Evolutionary conservation across 495 filamentous ascomycete genomes (phyloP).

Genomic region (Amorphotheca resinae): DNA sequence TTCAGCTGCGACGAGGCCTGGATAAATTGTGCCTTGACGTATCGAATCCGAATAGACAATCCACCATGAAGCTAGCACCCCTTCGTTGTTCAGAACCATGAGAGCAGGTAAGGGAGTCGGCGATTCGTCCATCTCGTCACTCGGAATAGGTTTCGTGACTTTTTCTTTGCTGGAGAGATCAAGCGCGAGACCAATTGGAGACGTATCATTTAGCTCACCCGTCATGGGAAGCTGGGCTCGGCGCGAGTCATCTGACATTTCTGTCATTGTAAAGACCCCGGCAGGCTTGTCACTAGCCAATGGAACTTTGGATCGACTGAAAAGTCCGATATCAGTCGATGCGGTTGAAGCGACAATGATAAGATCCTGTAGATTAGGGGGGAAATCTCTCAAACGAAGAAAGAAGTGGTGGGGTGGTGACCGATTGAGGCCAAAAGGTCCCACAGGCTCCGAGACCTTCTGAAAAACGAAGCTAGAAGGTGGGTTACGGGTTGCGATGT

Average conservation of each 20-base stretch:
- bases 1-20: slow-evolving; percentile 44
- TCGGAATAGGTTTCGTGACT: slow-evolving; percentile 63
- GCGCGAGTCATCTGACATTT: slow-evolving; percentile 61
- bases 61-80: slow-evolving; percentile 79
- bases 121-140: slow-evolving; percentile 64
- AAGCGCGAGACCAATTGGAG: slow-evolving; percentile 64
- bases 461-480: slow-evolving; percentile 49
- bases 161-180: slow-evolving; percentile 75
- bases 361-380: slow-evolving; percentile 63
- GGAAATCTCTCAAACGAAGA: slow-evolving; percentile 60
- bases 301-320: slow-evolving; percentile 57
- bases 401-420: slow-evolving; percentile 67
- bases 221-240: slow-evolving; percentile 64
- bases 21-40: slow-evolving; percentile 55
- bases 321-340: slow-evolving; percentile 60
- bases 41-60: slow-evolving; percentile 81
- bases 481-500: slow-evolving; percentile 57
- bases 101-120: slow-evolving; percentile 74
- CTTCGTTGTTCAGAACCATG: slow-evolving; percentile 81
- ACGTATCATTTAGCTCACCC: slow-evolving; percentile 52
- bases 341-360: slow-evolving; percentile 74
- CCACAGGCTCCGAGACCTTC: slow-evolving; percentile 58
- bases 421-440: slow-evolving; percentile 49
- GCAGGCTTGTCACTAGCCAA: slow-evolving; percentile 47
- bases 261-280: slow-evolving; percentile 59